phyloP scores from a whole-genome alignment of 2,329 filamentous ascomycete species.

The Coleophoma cylindrospora region DNA sequence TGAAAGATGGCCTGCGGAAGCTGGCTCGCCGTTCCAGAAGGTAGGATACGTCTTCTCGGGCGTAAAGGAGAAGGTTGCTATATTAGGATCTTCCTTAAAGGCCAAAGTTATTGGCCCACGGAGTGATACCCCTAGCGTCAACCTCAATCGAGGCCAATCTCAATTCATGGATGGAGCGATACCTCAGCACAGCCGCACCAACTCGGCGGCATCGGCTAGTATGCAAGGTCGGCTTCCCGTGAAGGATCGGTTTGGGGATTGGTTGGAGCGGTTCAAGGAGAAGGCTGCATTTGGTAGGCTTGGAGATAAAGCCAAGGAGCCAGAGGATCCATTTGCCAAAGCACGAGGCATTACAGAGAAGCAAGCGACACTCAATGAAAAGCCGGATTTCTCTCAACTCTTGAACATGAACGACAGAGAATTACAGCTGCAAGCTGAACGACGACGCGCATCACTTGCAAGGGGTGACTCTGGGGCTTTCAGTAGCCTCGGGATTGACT shows the following conservation, averaged over 20 bases:
- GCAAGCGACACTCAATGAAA: conserved; percentile 12
- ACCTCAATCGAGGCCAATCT: conserved; percentile 48
- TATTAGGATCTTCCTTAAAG: conserved; percentile 20
- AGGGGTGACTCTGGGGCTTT: conserved; percentile 9
- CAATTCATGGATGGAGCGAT: conserved; percentile 37
- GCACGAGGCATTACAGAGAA: conserved; percentile 20
- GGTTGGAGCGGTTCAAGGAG: conserved; percentile 38
- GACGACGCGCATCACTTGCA: conserved; percentile 12
- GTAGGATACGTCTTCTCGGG: conserved; percentile 11
- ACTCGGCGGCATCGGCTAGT: conserved; percentile 21
- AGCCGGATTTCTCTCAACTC: conserved; percentile 20
- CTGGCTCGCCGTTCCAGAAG: conserved; percentile 8
- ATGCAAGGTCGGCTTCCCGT: conserved; percentile 7
- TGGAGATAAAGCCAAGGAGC: conserved; percentile 23
- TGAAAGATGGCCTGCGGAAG: conserved; percentile 12
- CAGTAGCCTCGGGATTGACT: conserved; percentile 18
- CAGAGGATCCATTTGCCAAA: conserved; percentile 33
- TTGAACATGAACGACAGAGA: conserved; percentile 23
- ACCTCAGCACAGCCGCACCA: conserved; percentile 33
- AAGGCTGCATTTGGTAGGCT: conserved; percentile 34
- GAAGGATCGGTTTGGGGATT: conserved; percentile 35
- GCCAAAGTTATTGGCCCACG: conserved; percentile 19
- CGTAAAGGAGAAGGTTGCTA: conserved; percentile 13
- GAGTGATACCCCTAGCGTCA: conserved; percentile 35
- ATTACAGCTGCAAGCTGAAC: conserved; percentile 18